A percentile compares a stretch with the other conserved stretches of the same genome.
These are phyloP conservation scores for Clohesyomyces aquaticus DNA, from an alignment of 495 filamentous ascomycete species.

Conservation along the genomic window DNA sequence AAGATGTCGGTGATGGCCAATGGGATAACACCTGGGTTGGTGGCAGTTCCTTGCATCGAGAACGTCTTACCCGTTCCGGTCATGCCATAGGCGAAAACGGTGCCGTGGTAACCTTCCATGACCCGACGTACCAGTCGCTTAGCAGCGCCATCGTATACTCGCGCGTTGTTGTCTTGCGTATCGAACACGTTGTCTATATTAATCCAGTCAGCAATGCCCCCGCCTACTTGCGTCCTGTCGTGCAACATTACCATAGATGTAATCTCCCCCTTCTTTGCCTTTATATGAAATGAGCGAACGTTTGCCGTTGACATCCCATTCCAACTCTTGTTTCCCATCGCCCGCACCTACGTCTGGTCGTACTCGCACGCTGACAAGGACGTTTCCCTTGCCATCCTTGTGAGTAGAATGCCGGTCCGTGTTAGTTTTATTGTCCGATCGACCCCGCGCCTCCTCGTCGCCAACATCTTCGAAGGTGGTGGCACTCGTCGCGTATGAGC, in stretches of 20 bases:
- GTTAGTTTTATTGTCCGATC: constrained; percentile 50
- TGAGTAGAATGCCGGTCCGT: constrained; percentile 37
- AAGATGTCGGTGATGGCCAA: constrained; percentile 98
- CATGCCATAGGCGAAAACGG: constrained; percentile 99
- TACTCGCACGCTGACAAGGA: constrained; percentile 92
- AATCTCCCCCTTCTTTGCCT: constrained; percentile 89
- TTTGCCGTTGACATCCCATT: constrained; percentile 92
- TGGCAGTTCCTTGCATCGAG: constrained; percentile 97
- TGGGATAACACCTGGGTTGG: constrained; percentile 95
- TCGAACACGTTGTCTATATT: constrained; percentile 89
- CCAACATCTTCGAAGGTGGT: constrained; percentile 80
- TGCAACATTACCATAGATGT: constrained; percentile 76
- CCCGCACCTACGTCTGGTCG: constrained; percentile 73
- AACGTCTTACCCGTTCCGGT: constrained; percentile 98
- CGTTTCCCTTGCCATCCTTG: constrained; percentile 82
- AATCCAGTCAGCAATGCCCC: constrained; percentile 29
- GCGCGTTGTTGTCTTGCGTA: constrained; percentile 86
- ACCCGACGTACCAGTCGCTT: constrained; percentile 94
- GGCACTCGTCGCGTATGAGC: constrained; percentile 85
- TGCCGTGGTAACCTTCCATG: constrained; percentile 99
- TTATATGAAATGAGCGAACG: constrained; percentile 78
- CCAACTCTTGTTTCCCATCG: constrained; percentile 70
- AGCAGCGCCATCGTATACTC: constrained; percentile 89
- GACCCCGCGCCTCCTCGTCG: constrained; percentile 54
- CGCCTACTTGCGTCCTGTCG: constrained; percentile 22